Evolutionary conservation across 805 yeast genomes (phyloP), one percentile per base, ranked within the genome.

Genomic region (Spathaspora boniae): DNA sequence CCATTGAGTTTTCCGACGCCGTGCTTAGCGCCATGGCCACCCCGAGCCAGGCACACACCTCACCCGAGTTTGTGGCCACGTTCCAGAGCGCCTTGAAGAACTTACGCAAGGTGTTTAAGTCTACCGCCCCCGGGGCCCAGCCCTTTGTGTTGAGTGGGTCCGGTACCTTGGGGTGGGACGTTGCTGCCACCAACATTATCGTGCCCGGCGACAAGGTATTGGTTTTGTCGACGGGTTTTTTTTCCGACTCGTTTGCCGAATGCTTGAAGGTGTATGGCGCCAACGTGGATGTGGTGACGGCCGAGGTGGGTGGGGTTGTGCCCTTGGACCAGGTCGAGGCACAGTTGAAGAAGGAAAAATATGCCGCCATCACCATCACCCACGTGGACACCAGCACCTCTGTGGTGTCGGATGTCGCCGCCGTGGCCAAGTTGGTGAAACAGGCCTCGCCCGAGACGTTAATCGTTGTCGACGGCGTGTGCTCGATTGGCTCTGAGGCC

Each of bases 321-420:
- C 74, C 82, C 20, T 55, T 77, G 16, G 71, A 60, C 2, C 58
- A 65, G 32, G 64, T 89, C 29, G 82, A 79, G 54, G 54, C 64
- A 8, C 73, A 78, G 38, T 70, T 89, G 56, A 53, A 60, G 40
- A 37, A 58, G 6, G 68, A 70, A 34, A 60, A 66, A 41, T 91
- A 83, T 67, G 57, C 74, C 44, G 73, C 85, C 35, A 72, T 91
- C 48, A 86, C 95, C 31, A 74, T 89, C 51, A 91, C 97, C 27
- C 98, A 91, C 50, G 96, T 93, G 25, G 98, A 93, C 60, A 93
- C 98, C 29, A 87, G 96, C 2, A 87, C 97, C 23, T 95, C 95
- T n/a, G 96, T 91, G 27, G 75, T 88, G 26, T 68, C 80, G 29
- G 82, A 85, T 52, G 80, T 91, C 43, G 68, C 76, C 53, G 65